A percentile compares a stretch with the other conserved stretches of the same genome.
Conservation (phyloP, 495 filamentous ascomycete species). For the Lindgomyces ingoldianus region DNA sequence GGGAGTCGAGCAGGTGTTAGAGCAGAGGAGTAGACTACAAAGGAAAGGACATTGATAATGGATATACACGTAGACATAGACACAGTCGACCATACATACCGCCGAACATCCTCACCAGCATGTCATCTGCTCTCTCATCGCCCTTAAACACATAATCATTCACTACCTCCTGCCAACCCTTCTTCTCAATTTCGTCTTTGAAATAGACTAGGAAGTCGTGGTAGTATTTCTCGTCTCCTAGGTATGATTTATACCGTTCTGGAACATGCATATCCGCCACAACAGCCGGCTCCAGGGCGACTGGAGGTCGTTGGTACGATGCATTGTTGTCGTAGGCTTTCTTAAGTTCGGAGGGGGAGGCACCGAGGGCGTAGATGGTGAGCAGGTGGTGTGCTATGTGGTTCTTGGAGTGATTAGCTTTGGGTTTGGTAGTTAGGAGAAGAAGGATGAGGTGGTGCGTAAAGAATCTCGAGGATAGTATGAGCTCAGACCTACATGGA, state of each 20-base stretch:
- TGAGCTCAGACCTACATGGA: constrained; percentile 52
- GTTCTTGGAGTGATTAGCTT: no score
- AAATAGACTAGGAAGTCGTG: constrained; percentile 72
- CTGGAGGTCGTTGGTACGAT: constrained; percentile 59
- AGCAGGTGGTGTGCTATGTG: constrained; percentile 76
- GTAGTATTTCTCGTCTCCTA: constrained; percentile 60
- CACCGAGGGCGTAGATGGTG: constrained; percentile 74
- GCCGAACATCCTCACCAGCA: constrained; percentile 60
- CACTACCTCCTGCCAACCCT: constrained; percentile 61
- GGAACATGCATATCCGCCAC: constrained; percentile 57
- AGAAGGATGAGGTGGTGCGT: background rate
- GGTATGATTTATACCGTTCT: constrained; percentile 53
- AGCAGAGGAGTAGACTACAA: background rate
- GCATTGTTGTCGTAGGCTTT: constrained; percentile 60
- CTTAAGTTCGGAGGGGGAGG: constrained; percentile 57
- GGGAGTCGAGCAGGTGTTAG: background rate
- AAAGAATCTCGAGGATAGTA: background rate
- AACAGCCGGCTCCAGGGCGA: constrained; percentile 47
- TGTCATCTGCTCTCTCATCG: constrained; percentile 60
- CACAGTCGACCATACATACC: no score
- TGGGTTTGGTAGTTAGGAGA: no score
- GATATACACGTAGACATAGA: no score
- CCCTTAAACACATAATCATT: constrained; percentile 66
- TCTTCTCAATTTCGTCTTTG: constrained; percentile 64
- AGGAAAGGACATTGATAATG: constrained; percentile 22